Base-by-base conservation (phyloP, 345 rosid species). In the Citrus unshiu region DNA sequence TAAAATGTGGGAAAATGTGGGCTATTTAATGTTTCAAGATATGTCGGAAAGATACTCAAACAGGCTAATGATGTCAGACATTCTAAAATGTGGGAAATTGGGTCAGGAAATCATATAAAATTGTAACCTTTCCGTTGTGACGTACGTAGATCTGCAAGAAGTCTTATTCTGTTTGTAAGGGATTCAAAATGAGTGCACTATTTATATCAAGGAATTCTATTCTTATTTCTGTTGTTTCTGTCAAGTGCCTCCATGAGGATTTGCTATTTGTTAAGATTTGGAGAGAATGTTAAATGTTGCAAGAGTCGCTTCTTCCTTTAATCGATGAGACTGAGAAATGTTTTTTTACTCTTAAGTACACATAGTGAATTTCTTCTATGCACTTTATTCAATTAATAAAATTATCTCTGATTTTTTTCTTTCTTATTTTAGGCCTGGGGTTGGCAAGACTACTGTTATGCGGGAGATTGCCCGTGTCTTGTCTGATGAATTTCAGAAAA, bases 401-500 rank as follows among this genome's bases (percentile, higher is more conserved):
- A 4, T 27, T 40, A 27, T 21, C 13, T 74, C 0, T 64, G 39
- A 27, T 30, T 21, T 29, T 61, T 30, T 62, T 61, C 34, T 77
- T 10, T 68, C 60, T 12, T 58, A 69, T 29, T 54, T 19, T 49
- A 88, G 93, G 83, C 92, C 93, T 7, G 93, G 95, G 51, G 92
- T 91, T 82, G 95, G 95, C 29, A 91, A 91, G 89, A 91, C 93
- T 27, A 91, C 93, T 62, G 86, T 89, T 39, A 78, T 90, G 88
- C 82, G 92, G 79, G 92, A 91, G 85, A 85, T 89, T 63, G 91
- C 93, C 62, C 91, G 86, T 78, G 90, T 90, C 68, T 84, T 91
- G 73, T 86, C 93, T 5, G 88, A 91, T 75, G 88, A 91, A 75
- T 88, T 90, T 76, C 84, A 80, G 54, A 91, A 88, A 80, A 83